These are phyloP conservation scores for Sporothrix euskadiensis DNA, from an alignment of 2,329 filamentous ascomycete species.

Conservation along the genomic window DNA sequence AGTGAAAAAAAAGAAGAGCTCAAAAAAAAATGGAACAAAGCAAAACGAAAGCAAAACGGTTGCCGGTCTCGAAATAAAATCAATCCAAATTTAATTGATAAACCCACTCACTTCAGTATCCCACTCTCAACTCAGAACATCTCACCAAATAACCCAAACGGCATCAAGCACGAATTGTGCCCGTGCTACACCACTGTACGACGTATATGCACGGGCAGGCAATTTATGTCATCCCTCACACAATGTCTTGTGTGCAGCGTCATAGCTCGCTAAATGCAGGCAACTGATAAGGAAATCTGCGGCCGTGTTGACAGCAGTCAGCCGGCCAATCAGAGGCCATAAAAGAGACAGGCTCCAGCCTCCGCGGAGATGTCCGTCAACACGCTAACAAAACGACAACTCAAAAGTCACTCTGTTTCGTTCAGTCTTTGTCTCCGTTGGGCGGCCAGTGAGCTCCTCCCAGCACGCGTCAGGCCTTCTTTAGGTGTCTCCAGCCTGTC, in stretches of 20 bases:
- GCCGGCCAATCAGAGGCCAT: neutral
- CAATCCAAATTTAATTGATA: neutral
- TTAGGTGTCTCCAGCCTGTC: neutral
- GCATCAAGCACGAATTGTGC: neutral
- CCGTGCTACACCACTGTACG: neutral
- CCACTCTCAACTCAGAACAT: neutral
- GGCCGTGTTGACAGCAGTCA: slow-evolving; percentile 19
- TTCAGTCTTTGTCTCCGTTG: neutral
- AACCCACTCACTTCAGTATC: neutral
- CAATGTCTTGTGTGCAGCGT: neutral
- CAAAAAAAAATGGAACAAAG: no score
- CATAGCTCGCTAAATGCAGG: neutral
- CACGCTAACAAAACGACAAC: slow-evolving; percentile 7
- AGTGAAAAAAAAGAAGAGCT: neutral
- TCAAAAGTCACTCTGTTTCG: neutral
- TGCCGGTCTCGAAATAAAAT: neutral
- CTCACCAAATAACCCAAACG: neutral
- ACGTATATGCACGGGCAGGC: neutral
- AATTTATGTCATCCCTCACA: neutral
- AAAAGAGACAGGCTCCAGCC: neutral
- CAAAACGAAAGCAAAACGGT: neutral
- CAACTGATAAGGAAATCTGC: slow-evolving; percentile 12
- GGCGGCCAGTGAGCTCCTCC: neutral
- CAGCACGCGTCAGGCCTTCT: neutral
- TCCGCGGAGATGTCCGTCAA: slow-evolving; percentile 14